Conservation (phyloP, 208 protist genomes). For the Leishmania guyanensis region DNA sequence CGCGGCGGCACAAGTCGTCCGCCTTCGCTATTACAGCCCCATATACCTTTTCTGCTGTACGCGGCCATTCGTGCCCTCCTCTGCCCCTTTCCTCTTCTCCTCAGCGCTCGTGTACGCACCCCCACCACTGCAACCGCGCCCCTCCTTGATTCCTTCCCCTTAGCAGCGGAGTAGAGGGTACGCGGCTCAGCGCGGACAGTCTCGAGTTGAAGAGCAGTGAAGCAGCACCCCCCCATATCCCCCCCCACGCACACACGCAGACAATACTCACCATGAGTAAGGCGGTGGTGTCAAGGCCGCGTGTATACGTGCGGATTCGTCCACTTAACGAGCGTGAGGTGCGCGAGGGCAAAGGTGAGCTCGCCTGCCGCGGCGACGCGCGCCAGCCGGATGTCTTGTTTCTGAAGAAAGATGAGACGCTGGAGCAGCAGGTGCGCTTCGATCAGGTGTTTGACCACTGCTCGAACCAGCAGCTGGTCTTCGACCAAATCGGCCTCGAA, state of each 20-base stretch:
- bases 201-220: neutral
- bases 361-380: slow-evolving; percentile 59
- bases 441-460: slow-evolving; percentile 77
- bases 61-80: neutral
- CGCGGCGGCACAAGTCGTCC: neutral
- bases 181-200: neutral
- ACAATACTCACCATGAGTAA: slow-evolving; percentile 58
- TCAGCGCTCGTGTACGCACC: too few species aligned
- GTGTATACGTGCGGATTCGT: slow-evolving; percentile 90
- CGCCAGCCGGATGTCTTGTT: slow-evolving; percentile 79
- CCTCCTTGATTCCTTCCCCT: neutral
- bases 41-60: neutral
- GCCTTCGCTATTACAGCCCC: neutral
- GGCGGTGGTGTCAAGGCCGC: slow-evolving; percentile 71
- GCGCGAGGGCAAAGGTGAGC: slow-evolving; percentile 67
- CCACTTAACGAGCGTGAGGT: slow-evolving; percentile 85
- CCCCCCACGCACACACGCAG: neutral
- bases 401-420: slow-evolving; percentile 61
- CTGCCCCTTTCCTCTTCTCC: neutral
- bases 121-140: too few species aligned
- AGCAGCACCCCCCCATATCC: neutral
- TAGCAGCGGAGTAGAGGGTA: neutral
- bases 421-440: slow-evolving; percentile 82
- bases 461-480: slow-evolving; percentile 56
- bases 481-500: slow-evolving; percentile 68